Conservation (phyloP, 306 rosid genomes). For the Luffa acutangula region DNA sequence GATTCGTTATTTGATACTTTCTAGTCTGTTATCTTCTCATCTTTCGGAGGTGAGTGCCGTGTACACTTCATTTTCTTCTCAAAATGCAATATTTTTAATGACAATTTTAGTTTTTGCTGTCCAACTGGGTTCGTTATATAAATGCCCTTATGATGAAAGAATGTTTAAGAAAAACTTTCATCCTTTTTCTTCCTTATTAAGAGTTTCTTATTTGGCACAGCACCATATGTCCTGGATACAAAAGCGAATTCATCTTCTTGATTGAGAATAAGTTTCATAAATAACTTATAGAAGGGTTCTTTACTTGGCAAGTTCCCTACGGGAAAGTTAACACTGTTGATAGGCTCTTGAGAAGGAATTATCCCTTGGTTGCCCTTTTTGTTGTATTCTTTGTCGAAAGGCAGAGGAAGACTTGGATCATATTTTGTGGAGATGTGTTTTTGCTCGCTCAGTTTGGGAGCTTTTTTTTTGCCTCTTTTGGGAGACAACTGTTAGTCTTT, state of each 20-base stretch:
- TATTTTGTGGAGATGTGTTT: no score
- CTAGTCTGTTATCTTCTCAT: conserved; percentile 60
- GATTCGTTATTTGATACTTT: conserved; percentile 62
- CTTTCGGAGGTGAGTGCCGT: conserved; percentile 38
- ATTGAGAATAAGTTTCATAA: neutral
- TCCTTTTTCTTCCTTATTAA: neutral
- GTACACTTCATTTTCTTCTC: neutral
- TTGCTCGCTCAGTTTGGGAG: no score
- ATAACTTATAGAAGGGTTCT: neutral
- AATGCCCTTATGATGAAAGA: neutral
- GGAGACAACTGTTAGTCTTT: no score
- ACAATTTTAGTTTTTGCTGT: neutral
- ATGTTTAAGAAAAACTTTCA: neutral
- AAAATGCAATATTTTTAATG: neutral
- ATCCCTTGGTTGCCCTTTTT: no score
- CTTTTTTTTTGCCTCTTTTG: no score
- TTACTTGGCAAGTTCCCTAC: no score
- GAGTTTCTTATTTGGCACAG: neutral
- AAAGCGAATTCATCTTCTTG: neutral
- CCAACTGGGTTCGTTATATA: neutral
- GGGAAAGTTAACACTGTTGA: no score
- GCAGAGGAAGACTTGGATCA: no score
- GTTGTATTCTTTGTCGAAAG: no score
- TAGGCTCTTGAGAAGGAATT: no score
- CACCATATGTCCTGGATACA: neutral